These are phyloP conservation scores for Eucommia ulmoides DNA, from an alignment of 257 asterid genomes.

Conservation along the genomic window DNA sequence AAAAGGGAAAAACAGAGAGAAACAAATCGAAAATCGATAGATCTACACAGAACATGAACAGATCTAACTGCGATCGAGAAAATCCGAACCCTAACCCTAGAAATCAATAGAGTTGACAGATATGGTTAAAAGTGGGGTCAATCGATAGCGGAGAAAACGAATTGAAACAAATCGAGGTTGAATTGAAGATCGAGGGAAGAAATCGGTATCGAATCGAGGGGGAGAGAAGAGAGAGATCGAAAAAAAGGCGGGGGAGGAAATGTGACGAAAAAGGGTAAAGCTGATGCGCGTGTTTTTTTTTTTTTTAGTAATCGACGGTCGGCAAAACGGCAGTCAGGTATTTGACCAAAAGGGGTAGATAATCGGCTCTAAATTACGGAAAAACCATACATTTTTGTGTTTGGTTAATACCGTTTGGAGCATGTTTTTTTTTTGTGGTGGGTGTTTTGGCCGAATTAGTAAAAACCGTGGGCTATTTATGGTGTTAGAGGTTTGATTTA, in stretches of 20 bases:
- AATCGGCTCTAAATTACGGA: too few species aligned
- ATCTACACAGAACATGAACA: slow-evolving; percentile 12
- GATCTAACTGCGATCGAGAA: slow-evolving; percentile 21
- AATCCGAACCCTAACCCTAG: slow-evolving; percentile 24
- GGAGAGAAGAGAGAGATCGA: slow-evolving; percentile 5
- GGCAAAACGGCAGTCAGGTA: too few species aligned
- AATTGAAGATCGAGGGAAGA: slow-evolving; percentile 13
- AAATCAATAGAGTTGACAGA: slow-evolving; percentile 15
- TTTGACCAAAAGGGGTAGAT: too few species aligned
- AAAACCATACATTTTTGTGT: too few species aligned
- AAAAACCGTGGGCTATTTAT: too few species aligned
- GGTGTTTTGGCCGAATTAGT: too few species aligned
- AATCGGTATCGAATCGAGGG: slow-evolving; percentile 10
- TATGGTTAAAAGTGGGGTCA: slow-evolving; percentile 12
- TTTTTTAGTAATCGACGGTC: slow-evolving; percentile 11
- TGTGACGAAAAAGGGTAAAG: slow-evolving; percentile 14
- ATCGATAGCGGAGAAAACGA: slow-evolving; percentile 23
- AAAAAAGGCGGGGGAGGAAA: neutral
- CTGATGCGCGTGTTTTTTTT: slow-evolving; percentile 2
- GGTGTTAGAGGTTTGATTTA: too few species aligned
- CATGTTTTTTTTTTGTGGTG: too few species aligned
- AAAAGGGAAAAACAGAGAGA: slow-evolving; percentile 15
- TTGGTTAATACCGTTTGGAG: too few species aligned
- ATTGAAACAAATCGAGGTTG: slow-evolving; percentile 13
- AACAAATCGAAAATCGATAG: neutral